Base-by-base conservation (phyloP, 805 yeast genomes). In the Candida gorgasii region DNA sequence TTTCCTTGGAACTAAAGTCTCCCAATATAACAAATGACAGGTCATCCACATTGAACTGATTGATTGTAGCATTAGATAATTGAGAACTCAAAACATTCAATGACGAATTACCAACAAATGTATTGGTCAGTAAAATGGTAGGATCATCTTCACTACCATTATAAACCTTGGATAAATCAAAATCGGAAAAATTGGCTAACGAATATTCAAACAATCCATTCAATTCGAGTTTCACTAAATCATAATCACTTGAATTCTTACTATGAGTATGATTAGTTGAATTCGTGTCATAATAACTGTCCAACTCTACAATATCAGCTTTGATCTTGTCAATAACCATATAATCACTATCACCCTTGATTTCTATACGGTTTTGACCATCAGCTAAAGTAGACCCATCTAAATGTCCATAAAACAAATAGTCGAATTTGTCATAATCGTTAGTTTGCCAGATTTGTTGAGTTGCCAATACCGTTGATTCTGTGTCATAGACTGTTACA, bases 191-290 rank as follows among this genome's bases (percentile, higher is more conserved):
- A 58, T 89, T 89, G 2, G 77, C 62, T 27, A 81, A 63, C 1
- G 88, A 81, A 61, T 84, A 93, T 63, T 92, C 97, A 56, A 92
- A 88, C 15, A 92, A 53, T 8, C 95, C 96, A 59, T 86, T 85
- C 39, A 90, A 59, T 2, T 70, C 55, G 24, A 80, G 52, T 26
- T 57, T 46, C 2, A 51, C 48, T 30, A 54, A 50, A 15, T 55
- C 54, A 13, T 49, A 45, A 1, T 36, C 36, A 8, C 43, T 38
- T 12, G 42, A 39, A 14, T 45, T 46, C 2, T 33, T 41, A 13
- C 27, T 31, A 15, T 39, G 46, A 3, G 69, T 54, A 1, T 66
- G 60, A 39, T 65, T 61, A 5, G 67, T 59, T 19, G 50, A 42
- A 39, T 53, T 56, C 29, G 47, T 47, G 24, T 52, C 51, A 36